Evolutionary conservation across 768 basidiomycete genomes (phyloP).

Genomic region (Thelephora aurantiotincta): DNA sequence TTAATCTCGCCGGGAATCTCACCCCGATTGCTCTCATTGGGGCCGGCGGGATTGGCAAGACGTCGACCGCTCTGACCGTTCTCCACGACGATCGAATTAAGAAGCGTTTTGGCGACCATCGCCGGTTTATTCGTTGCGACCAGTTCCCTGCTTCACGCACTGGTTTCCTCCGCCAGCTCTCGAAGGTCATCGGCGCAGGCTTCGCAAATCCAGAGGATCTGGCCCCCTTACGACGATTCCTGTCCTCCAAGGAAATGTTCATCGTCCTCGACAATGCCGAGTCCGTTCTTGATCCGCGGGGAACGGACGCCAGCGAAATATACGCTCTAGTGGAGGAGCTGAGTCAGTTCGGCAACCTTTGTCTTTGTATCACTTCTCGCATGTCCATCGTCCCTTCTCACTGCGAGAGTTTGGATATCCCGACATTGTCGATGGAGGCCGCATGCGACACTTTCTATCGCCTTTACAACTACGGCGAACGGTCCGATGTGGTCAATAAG

Average conservation of each 20-base stretch:
- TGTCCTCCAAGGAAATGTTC: neutral
- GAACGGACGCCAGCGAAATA: neutral
- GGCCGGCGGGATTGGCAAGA: conserved; percentile 7
- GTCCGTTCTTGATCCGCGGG: neutral
- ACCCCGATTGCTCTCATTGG: conserved; percentile 1
- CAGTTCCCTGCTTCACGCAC: neutral
- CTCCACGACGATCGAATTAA: neutral
- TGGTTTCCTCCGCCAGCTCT: neutral
- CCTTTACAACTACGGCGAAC: neutral
- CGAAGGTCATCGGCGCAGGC: neutral
- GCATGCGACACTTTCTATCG: neutral
- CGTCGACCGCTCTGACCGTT: conserved; percentile 4
- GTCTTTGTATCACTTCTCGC: neutral
- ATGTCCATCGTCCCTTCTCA: neutral
- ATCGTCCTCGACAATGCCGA: neutral
- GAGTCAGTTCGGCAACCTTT: neutral
- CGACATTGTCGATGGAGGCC: neutral
- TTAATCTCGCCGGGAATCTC: neutral
- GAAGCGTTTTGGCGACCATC: neutral
- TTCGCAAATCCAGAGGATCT: neutral
- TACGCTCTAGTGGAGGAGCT: neutral
- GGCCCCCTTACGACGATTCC: neutral
- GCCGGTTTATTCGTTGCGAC: conserved; percentile 4
- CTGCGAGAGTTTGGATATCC: neutral
- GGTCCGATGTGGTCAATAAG: neutral